Percentiles rank a stretch among this genome's conserved stretches.
These are phyloP conservation scores for Xylaria sp. DNA, from an alignment of 2,329 filamentous ascomycete genomes.

Conservation along the genomic window DNA sequence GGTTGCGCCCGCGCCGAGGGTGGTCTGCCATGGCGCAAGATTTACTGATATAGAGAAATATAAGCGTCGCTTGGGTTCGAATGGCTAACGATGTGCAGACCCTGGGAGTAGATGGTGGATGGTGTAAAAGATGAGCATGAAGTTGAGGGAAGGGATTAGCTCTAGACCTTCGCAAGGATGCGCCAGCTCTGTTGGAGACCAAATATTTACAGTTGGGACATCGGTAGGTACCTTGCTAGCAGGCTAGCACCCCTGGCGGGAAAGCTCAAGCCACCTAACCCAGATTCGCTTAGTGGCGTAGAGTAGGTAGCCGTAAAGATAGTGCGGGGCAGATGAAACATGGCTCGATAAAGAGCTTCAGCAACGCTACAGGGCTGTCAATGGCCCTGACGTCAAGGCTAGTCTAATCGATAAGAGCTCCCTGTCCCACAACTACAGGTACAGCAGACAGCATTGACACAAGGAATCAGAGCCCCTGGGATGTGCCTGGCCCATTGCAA, in stretches of 20 bases:
- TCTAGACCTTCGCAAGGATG: slow-evolving; percentile 8
- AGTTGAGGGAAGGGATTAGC: slow-evolving; percentile 6
- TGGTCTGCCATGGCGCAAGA: slow-evolving; percentile 61
- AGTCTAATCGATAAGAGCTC: slow-evolving; percentile 39
- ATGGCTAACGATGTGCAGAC: not conserved
- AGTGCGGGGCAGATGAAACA: slow-evolving; percentile 24
- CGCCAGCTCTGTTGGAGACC: slow-evolving; percentile 17
- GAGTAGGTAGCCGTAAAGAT: not conserved
- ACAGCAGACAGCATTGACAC: slow-evolving; percentile 5
- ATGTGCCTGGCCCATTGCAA: slow-evolving; percentile 36
- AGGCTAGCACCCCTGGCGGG: not conserved
- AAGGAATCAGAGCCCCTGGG: slow-evolving; percentile 5
- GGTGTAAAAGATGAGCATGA: slow-evolving; percentile 6
- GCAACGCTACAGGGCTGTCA: not conserved
- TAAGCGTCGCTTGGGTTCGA: not conserved
- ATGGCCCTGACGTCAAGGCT: slow-evolving; percentile 41
- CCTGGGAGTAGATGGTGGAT: not conserved
- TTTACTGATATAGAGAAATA: slow-evolving; percentile 17
- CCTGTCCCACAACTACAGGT: slow-evolving; percentile 26
- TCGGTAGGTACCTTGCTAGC: not conserved
- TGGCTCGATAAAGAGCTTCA: not conserved
- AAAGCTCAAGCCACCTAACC: not conserved
- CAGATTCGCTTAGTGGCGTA: not conserved
- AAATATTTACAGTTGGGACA: slow-evolving; percentile 38
- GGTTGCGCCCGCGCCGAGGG: slow-evolving; percentile 55